phyloP scores from a whole-genome alignment of 75 land plant species.

The Sequoia sempervirens region DNA sequence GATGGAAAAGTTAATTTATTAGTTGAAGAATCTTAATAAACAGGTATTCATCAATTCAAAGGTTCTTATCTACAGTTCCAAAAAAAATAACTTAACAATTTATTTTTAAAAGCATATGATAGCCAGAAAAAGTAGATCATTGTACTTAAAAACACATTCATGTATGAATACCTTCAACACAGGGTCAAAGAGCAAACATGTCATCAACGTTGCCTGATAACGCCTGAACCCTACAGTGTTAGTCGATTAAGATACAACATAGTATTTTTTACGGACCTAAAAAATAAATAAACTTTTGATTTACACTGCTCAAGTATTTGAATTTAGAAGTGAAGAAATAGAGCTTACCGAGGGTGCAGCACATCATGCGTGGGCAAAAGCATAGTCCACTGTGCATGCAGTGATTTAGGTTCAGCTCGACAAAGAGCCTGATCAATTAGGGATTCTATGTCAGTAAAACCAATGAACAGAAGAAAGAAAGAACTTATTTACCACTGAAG shows the following conservation, averaged over 20 bases:
- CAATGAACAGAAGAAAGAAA: constrained; percentile 2
- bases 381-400: constrained; percentile 81
- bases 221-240: constrained; percentile 35
- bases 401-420: constrained; percentile 81
- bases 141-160: background rate
- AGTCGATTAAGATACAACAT: constrained; percentile 6
- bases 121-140: background rate
- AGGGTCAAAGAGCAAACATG: constrained; percentile 71
- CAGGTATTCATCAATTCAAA: background rate
- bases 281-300: background rate
- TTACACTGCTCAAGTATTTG: background rate
- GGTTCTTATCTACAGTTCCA: background rate
- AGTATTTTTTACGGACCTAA: background rate
- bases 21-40: background rate
- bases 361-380: constrained; percentile 90
- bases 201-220: constrained; percentile 55
- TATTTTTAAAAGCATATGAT: background rate
- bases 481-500: too few relatives aligned
- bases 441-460: background rate
- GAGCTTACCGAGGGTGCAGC: constrained; percentile 61
- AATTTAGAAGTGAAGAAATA: background rate
- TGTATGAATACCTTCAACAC: constrained; percentile 41
- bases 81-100: background rate
- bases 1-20: background rate
- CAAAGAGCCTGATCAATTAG: constrained; percentile 71